Percentiles rank a stretch among this genome's conserved stretches.
Evolutionary conservation across 2,329 filamentous ascomycete genomes (phyloP).

Genomic region (Botrytis pseudocinerea): DNA sequence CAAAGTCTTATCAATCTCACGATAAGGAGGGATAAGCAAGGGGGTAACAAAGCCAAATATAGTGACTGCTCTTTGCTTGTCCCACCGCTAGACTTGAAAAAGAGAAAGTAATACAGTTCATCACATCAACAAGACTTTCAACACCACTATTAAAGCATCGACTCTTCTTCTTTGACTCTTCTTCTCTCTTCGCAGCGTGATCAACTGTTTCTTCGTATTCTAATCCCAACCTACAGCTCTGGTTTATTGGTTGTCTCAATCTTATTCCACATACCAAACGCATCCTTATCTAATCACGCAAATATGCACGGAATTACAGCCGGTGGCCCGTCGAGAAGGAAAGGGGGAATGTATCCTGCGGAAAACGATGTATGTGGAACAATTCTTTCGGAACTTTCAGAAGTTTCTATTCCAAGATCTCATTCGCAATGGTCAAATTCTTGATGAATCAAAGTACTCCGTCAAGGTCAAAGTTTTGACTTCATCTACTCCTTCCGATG

Average conservation of each 20-base stretch:
- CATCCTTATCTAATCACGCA: not conserved
- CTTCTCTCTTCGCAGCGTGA: not conserved
- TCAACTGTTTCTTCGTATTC: not conserved
- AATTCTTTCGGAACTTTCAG: not conserved
- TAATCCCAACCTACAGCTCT: not conserved
- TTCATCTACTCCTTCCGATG: not conserved
- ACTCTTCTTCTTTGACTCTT: not conserved
- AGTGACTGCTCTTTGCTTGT: not conserved
- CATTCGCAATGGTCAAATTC: not conserved
- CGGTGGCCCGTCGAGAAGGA: conserved; percentile 2
- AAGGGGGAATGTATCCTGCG: conserved; percentile 32
- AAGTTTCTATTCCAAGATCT: not conserved
- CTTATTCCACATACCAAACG: not conserved
- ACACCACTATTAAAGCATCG: not conserved
- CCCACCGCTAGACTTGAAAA: not conserved
- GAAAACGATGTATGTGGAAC: conserved; percentile 34
- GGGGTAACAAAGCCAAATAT: conserved; percentile 14
- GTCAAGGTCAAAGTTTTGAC: conserved; percentile 12
- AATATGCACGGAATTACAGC: conserved; percentile 14
- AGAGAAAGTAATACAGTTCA: conserved; percentile 1
- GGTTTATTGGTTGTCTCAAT: not conserved
- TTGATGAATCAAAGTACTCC: not conserved
- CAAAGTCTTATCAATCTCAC: not conserved
- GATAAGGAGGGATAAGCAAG: conserved; percentile 14
- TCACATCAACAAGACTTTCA: not conserved